Percentiles rank a stretch among this genome's conserved stretches.
Conservation (phyloP, 176 grass and related monocot genomes). For the Aegilops sharonensis region DNA sequence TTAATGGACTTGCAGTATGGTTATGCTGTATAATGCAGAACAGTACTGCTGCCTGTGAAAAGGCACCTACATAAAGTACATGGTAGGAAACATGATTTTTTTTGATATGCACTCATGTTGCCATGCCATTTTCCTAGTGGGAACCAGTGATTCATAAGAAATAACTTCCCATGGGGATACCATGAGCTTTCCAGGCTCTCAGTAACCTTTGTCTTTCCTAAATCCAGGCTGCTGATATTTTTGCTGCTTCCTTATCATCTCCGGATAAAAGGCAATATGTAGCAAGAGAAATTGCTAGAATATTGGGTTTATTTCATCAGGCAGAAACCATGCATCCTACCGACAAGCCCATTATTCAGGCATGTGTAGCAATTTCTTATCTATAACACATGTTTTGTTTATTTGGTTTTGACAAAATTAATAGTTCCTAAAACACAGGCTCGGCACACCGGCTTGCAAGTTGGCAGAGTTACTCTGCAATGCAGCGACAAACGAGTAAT, state of each 20-base stretch:
- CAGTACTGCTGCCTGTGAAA: neutral
- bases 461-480: conserved; percentile 81
- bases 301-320: conserved; percentile 46
- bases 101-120: neutral
- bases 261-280: conserved; percentile 53
- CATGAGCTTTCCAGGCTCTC: neutral
- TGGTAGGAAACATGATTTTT: neutral
- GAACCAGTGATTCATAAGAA: conserved; percentile 13
- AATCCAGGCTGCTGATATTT: conserved; percentile 79
- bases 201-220: conserved; percentile 18
- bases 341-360: conserved; percentile 78
- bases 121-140: conserved; percentile 8
- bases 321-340: conserved; percentile 36
- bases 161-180: neutral
- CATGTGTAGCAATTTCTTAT: conserved; percentile 20
- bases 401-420: conserved; percentile 3
- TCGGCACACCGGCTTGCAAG: conserved; percentile 49
- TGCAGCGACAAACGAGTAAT: conserved; percentile 53
- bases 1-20: neutral
- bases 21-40: neutral
- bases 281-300: conserved; percentile 69
- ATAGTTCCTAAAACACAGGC: conserved; percentile 49
- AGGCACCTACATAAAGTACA: neutral
- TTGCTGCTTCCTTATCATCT: conserved; percentile 63
- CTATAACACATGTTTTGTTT: neutral